Evolutionary conservation across 257 asterid genomes (phyloP).

Genomic region (Solanum piurae): DNA sequence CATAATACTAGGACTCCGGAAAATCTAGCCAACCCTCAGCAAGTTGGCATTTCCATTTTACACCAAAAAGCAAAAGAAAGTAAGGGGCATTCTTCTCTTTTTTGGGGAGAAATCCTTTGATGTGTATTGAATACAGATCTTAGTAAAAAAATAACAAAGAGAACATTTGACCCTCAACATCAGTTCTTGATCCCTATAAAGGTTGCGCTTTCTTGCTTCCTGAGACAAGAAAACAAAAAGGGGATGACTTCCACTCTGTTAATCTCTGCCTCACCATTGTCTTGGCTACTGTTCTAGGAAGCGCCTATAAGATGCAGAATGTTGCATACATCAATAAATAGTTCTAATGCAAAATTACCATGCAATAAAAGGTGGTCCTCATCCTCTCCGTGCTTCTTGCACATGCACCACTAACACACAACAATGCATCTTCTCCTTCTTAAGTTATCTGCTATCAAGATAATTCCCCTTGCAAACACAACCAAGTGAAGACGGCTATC

Average conservation of each 20-base stretch:
- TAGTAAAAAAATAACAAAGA: background rate
- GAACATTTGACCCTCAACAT: background rate
- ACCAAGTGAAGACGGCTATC: background rate
- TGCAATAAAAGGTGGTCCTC: background rate
- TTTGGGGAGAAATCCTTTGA: background rate
- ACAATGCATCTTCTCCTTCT: background rate
- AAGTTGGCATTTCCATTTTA: background rate
- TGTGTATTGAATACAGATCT: background rate
- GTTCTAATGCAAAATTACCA: background rate
- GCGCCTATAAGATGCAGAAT: background rate
- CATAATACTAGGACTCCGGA: background rate
- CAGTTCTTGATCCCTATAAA: background rate
- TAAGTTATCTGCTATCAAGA: background rate
- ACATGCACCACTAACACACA: background rate
- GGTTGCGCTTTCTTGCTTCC: background rate
- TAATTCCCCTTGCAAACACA: background rate
- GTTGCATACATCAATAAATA: background rate
- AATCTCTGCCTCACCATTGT: background rate
- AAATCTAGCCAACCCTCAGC: background rate
- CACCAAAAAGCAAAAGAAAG: background rate
- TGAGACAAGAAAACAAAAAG: background rate
- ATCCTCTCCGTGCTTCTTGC: background rate
- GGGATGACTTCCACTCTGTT: background rate
- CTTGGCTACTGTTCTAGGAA: background rate
- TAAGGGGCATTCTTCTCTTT: background rate